Base-by-base conservation (phyloP, 1,139 yeast genomes). In the Schizosaccharomyces versatilis region DNA sequence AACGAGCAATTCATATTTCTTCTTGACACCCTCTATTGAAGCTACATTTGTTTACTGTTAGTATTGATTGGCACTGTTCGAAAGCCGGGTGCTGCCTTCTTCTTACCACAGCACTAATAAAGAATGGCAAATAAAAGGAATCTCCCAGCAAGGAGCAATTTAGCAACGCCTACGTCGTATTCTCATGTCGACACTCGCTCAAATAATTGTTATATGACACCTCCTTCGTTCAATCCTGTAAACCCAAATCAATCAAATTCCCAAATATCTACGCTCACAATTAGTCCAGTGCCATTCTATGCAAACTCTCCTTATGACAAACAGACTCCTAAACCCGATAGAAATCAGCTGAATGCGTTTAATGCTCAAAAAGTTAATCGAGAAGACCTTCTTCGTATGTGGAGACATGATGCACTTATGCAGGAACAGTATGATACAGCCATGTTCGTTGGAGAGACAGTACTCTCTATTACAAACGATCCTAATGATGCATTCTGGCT, bases 401-500 rank as follows among this genome's bases (percentile, higher is more conserved):
- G 98, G 98, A 72, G 98, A 54, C 95, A 86, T 60, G 95, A 86
- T 65, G 95, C 98, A 0, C 68, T 83, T 57, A 80, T 83, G 80
- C 95, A 88, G 63, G 97, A 88, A 65, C 94, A 88, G 60, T 84
- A 84, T 66, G 75, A 75, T 53, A 84, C 97, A 0, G 97, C 98
- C 0, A 93, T 83, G 62, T 85, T 79, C 64, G 77, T 93, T 40
- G 98, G 96, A 10, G 95, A 90, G 68, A 90, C 88, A 62, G 84
- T 93, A 8, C 73, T 83, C 53, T 78, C 88, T 0, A 69, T 88
- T 57, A 82, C 88, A 1, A 75, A 77, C 59, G 96, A 88, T 63
- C 82, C 95, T 14, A 84, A 82, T 63, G 97, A 90, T 66, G 96
- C 96, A 12, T 88, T 86, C 66, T 90, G 97, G 96, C 72, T 90